Conservation (phyloP, 2,329 filamentous ascomycete genomes). For the Pseudopyrenochaeta lycopersici region DNA sequence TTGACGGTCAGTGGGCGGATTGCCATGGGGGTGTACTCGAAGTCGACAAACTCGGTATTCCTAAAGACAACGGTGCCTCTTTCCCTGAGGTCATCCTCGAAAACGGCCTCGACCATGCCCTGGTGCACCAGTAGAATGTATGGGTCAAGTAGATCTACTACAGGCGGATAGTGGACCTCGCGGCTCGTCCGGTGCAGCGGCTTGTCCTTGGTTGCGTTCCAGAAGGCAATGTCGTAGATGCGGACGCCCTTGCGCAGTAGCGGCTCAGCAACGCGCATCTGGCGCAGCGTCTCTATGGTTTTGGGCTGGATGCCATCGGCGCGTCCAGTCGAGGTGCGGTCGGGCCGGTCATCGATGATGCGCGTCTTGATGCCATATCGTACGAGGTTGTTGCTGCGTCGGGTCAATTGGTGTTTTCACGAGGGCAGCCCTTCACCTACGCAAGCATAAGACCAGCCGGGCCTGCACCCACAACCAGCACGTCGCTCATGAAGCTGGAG, state of each 20-base stretch:
- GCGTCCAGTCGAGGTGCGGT: conserved; percentile 72
- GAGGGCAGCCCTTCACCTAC: conserved; percentile 29
- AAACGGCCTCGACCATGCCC: conserved; percentile 76
- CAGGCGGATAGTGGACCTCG: conserved; percentile 71
- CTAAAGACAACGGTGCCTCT: conserved; percentile 70
- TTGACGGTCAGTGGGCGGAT: conserved; percentile 52
- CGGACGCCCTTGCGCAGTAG: conserved; percentile 72
- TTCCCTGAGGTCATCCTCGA: conserved; percentile 73
- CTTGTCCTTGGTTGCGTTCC: conserved; percentile 52
- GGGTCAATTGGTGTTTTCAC: not conserved
- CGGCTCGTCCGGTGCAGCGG: conserved; percentile 69
- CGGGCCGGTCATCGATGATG: conserved; percentile 73
- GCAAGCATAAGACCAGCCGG: conserved; percentile 55
- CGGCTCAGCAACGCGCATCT: conserved; percentile 75
- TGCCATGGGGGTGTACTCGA: conserved; percentile 51
- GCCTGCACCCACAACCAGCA: conserved; percentile 54
- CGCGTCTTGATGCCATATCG: conserved; percentile 72
- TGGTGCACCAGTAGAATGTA: conserved; percentile 70
- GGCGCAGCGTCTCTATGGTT: conserved; percentile 78
- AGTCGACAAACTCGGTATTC: conserved; percentile 69
- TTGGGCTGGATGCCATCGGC: conserved; percentile 81
- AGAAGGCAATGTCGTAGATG: conserved; percentile 79
- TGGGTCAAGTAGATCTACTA: conserved; percentile 62
- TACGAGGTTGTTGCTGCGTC: conserved; percentile 62
- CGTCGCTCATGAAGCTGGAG: conserved; percentile 48